Base-by-base conservation (phyloP, 2,329 filamentous ascomycete genomes). In the Sclerotinia trifoliorum region DNA sequence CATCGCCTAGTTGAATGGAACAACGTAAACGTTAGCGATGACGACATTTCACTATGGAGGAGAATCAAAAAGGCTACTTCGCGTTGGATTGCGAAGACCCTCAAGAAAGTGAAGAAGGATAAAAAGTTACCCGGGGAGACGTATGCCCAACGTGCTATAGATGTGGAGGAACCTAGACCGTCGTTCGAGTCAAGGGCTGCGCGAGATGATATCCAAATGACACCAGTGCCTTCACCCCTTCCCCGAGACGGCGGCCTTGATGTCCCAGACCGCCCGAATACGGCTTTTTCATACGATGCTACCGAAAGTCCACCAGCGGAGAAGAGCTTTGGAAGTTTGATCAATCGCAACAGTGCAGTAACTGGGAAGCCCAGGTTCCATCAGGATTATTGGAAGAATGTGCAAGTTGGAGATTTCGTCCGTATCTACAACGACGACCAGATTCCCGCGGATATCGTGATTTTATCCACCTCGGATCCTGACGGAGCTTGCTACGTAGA, bases 401-500 rank as follows among this genome's bases (percentile, higher is more conserved):
- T 99, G 19, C 89, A 94, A 75, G 95, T 99, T 11, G 95, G 95
- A 60, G 95, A 99, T 79, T 98, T 97, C 79, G 90, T 99, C 66
- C 92, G 96, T 73, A 86, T 99, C 63, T 98, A 97, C 81, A 97
- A 96, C 75, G 91, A 97, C 73, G 95, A 99, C 76, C 93, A 96
- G 74, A 88, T 99, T 32, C 96, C 95, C 1, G 94, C 95, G 60
- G 95, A 99, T 79, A 83, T 99, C 58, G 90, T 98, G 60, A 91
- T 99, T 55, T 81, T 99, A 32, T 92, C 95, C 2, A 98, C 95
- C 0, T 97, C 95, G 2, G 95, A 98, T 74, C 86, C 90, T 0
- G 95, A 99, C 74, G 95, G 95, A 63, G 92, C 92, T 49, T 99
- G 95, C 80, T 99, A 97, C 75, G 91, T 99, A 29, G 95, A 99